Evolutionary conservation across 1,284 basidiomycete genomes (phyloP), one percentile per base, ranked within the genome.

Genomic region (Cystobasidium sp.): DNA sequence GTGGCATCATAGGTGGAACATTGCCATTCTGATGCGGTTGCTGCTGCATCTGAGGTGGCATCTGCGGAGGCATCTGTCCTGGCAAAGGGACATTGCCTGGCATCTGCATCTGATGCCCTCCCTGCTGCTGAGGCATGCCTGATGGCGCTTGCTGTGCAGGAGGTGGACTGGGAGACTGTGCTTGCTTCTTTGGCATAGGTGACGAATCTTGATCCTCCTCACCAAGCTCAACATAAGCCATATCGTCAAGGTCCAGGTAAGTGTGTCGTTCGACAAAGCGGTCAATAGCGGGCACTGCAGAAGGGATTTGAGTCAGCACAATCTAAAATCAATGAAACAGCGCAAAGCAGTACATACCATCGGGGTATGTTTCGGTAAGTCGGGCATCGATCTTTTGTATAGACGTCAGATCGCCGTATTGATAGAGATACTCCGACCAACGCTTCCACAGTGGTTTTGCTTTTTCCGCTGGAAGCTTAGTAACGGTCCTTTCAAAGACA

Each of bases 371-470:
- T 77, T 97, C 94, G 1, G 89, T 85, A 79, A 97, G 90, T 5
- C 96, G 88, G 76, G 89, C 88, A 82, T 97, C 94, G 63, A 98
- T 87, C 82, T 95, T 93, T 76, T 91, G 89, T 9, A 93, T 89
- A 1, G 92, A 91, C 59, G 92, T 88, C n/a, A 94, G 85, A 83
- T 97, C 94, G 24, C 94, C 94, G 81, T 92, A 98, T 80, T 92
- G 90, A 84, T 96, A 97, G 82, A 97, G 94, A 84, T 97, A 97
- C 75, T 90, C 87, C 3, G 93, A 90, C 97, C 96, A 99, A 61
- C 91, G 88, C 79, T 97, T 93, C 95, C 95, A 99, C 16, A 99
- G 86, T 0, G 91, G 88, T 56, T 92, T 86, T 12, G 94, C 93
- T 52, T 88, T 87, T 51, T 93, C 91, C 5, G 93, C 85, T 0